These are phyloP conservation scores for Omphalea diandra DNA, from an alignment of 441 rosid genomes.

Conservation along the genomic window DNA sequence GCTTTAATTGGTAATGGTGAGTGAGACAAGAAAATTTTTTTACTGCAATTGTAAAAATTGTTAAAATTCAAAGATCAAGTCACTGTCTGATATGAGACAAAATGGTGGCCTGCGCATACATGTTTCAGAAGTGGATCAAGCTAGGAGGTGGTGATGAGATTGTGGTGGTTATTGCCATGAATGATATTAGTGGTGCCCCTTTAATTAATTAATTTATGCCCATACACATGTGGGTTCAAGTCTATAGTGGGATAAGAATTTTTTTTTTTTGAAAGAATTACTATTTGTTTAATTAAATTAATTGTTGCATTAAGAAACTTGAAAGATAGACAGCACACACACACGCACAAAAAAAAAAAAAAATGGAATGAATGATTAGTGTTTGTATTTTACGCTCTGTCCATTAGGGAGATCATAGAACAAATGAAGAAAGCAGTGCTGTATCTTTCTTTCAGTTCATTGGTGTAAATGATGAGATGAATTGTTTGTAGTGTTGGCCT, in stretches of 20 bases:
- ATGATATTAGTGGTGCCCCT: neutral
- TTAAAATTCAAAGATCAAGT: neutral
- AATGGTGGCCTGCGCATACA: neutral
- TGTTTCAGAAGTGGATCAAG: neutral
- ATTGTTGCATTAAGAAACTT: slow-evolving; percentile 16
- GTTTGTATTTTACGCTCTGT: slow-evolving; percentile 19
- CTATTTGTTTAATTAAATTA: slow-evolving; percentile 25
- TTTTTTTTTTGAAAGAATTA: neutral
- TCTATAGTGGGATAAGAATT: slow-evolving; percentile 23
- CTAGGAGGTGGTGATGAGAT: neutral
- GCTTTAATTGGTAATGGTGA: slow-evolving; percentile 24
- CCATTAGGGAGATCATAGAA: slow-evolving; percentile 9
- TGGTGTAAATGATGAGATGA: slow-evolving; percentile 23
- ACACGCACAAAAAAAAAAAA: slow-evolving; percentile 13
- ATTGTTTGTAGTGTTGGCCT: slow-evolving; percentile 13
- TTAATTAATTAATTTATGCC: slow-evolving; percentile 10
- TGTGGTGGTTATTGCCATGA: neutral
- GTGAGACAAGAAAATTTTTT: slow-evolving; percentile 23
- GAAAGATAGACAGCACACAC: slow-evolving; percentile 10
- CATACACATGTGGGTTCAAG: slow-evolving; percentile 33
- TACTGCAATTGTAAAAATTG: neutral
- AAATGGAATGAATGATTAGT: neutral
- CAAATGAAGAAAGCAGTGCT: slow-evolving; percentile 6
- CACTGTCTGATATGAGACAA: neutral
- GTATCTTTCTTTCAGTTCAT: slow-evolving; percentile 17